Evolutionary conservation across 371 early-diverging fungal species (phyloP).

Genomic region (Saksenaea vasiformis): DNA sequence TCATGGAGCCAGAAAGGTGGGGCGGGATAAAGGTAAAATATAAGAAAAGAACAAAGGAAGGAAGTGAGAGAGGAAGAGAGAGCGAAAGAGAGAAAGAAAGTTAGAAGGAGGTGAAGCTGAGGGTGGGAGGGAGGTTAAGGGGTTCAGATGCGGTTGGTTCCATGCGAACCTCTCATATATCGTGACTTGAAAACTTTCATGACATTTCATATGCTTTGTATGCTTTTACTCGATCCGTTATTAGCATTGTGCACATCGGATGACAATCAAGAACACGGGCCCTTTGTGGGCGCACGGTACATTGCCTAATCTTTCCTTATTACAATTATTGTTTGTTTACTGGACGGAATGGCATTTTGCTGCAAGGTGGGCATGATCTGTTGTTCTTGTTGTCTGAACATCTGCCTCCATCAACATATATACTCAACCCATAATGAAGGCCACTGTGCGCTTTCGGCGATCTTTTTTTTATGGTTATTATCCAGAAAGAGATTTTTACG

Average conservation of each 20-base stretch:
- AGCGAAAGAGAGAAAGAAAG: background rate
- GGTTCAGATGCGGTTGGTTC: background rate
- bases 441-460: no score
- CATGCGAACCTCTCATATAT: background rate
- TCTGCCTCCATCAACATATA: no score
- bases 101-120: background rate
- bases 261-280: conserved; percentile 1
- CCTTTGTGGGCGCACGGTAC: background rate
- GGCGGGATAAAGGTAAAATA: background rate
- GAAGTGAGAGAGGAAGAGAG: background rate
- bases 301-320: background rate
- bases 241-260: background rate
- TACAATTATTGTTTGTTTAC: background rate
- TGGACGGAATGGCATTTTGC: no score
- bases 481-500: no score
- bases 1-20: background rate
- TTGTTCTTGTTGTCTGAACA: no score
- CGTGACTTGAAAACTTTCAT: background rate
- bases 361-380: no score
- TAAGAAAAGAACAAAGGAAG: background rate
- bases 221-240: background rate
- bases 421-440: no score
- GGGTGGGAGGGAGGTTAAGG: background rate
- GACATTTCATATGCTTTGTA: background rate
- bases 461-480: no score